These are phyloP conservation scores for Puccinia triticina DNA, from an alignment of 1,284 basidiomycete species.

Conservation along the genomic window DNA sequence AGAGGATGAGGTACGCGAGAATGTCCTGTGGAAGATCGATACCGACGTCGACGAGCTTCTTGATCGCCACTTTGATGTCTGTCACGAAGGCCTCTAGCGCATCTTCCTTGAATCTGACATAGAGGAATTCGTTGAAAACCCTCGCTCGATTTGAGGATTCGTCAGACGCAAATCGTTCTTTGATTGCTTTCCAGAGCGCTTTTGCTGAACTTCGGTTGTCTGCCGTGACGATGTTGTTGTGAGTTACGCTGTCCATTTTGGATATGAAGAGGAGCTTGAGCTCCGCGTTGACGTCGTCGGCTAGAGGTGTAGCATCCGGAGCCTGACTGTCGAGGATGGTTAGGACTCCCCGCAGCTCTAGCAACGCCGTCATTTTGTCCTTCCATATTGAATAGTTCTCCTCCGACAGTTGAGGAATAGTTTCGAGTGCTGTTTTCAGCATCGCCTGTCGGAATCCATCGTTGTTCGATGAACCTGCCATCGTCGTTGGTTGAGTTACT, in stretches of 20 bases:
- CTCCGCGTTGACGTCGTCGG: background rate
- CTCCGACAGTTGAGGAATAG: background rate
- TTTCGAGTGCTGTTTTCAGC: background rate
- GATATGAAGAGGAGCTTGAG: background rate
- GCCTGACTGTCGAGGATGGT: background rate
- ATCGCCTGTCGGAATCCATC: background rate
- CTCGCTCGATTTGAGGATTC: background rate
- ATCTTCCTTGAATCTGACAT: background rate
- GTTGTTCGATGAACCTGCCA: background rate
- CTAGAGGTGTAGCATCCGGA: background rate
- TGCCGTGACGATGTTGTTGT: background rate
- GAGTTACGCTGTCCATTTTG: background rate
- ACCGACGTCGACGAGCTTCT: background rate
- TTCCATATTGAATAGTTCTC: background rate
- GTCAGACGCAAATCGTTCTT: background rate
- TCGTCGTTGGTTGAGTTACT: background rate
- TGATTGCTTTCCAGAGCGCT: background rate
- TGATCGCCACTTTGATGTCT: background rate
- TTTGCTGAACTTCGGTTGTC: background rate
- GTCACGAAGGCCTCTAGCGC: background rate
- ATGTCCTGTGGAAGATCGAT: background rate
- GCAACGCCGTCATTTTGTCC: background rate
- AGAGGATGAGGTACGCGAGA: background rate
- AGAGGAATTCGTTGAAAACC: background rate
- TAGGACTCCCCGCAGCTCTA: background rate